Evolutionary conservation across 495 filamentous ascomycete genomes (phyloP).

Genomic region (Xylaria castorea): DNA sequence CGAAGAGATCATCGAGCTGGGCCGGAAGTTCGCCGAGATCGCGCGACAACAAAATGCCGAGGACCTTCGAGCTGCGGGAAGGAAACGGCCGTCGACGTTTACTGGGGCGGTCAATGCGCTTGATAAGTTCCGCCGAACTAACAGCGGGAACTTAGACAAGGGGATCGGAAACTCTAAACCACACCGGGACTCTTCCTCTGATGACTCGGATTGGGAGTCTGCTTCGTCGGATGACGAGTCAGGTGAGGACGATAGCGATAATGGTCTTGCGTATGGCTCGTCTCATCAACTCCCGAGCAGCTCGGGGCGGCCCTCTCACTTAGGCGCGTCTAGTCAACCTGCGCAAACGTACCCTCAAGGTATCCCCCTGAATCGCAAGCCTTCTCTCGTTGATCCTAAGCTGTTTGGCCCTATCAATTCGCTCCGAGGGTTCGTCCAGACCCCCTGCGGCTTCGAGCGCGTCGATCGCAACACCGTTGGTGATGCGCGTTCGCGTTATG

Average conservation of each 20-base stretch:
- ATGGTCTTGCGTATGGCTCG: conserved; percentile 56
- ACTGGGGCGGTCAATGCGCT: conserved; percentile 46
- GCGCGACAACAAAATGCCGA: conserved; percentile 51
- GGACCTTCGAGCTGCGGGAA: conserved; percentile 51
- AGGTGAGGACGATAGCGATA: conserved; percentile 43
- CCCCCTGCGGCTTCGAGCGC: conserved; percentile 58
- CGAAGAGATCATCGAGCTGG: conserved; percentile 57
- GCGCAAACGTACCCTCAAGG: conserved; percentile 21
- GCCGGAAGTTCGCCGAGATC: conserved; percentile 53
- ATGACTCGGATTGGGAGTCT: conserved; percentile 55
- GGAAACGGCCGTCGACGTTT: conserved; percentile 46
- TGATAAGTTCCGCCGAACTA: conserved; percentile 45
- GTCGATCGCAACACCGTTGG: conserved; percentile 35
- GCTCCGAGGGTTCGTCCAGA: conserved; percentile 55
- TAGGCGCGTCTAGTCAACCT: conserved; percentile 33
- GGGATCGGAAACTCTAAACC: conserved; percentile 50
- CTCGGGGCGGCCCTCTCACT: conserved; percentile 29
- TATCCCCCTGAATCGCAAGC: conserved; percentile 48
- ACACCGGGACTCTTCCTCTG: conserved; percentile 39
- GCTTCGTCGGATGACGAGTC: conserved; percentile 53
- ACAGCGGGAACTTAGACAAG: conserved; percentile 40
- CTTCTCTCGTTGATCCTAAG: conserved; percentile 57
- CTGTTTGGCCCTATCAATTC: conserved; percentile 62
- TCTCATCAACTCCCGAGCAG: conserved; percentile 31
- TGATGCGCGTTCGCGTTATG: conserved; percentile 28